phyloP scores from a whole-genome alignment of 805 yeast genomes.

The Crinitomyces ghanaensis region DNA sequence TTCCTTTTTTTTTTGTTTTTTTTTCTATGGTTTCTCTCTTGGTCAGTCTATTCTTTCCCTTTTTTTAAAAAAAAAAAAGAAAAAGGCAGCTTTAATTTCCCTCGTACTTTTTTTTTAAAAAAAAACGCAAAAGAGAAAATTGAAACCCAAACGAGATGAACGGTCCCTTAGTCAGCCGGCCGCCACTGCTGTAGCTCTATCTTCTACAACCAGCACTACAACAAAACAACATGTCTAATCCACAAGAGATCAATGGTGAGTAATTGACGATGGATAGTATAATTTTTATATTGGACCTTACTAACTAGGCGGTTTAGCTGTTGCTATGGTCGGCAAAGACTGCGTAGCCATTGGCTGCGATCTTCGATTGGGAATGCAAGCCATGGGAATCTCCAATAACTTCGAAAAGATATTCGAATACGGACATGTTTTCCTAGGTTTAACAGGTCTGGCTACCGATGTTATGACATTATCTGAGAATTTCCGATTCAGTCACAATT shows the following conservation, averaged over 20 bases:
- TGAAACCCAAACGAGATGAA: too few species aligned
- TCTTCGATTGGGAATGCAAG: conserved; percentile 85
- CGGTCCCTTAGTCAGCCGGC: too few species aligned
- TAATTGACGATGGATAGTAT: neutral
- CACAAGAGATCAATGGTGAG: conserved; percentile 27
- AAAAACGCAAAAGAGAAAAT: too few species aligned
- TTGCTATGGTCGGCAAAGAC: conserved; percentile 97
- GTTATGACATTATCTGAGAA: conserved; percentile 71
- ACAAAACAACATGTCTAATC: conserved; percentile 24
- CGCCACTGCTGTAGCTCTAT: too few species aligned
- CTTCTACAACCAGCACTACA: too few species aligned
- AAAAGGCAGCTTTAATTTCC: too few species aligned
- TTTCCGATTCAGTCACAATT: conserved; percentile 73
- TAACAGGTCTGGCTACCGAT: conserved; percentile 93
- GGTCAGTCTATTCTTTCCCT: too few species aligned
- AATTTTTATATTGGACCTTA: neutral
- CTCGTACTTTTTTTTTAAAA: too few species aligned
- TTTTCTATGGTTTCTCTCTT: too few species aligned
- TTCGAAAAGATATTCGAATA: conserved; percentile 86
- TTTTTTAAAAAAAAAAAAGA: too few species aligned
- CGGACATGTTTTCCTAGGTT: conserved; percentile 70
- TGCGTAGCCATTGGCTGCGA: conserved; percentile 98
- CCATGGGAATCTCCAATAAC: conserved; percentile 81
- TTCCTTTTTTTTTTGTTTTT: too few species aligned
- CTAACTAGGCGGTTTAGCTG: conserved; percentile 74